Percentiles rank a stretch among this genome's conserved stretches.
Conservation (phyloP, 371 early-diverging fungal species). For the Catenaria anguillulae region DNA sequence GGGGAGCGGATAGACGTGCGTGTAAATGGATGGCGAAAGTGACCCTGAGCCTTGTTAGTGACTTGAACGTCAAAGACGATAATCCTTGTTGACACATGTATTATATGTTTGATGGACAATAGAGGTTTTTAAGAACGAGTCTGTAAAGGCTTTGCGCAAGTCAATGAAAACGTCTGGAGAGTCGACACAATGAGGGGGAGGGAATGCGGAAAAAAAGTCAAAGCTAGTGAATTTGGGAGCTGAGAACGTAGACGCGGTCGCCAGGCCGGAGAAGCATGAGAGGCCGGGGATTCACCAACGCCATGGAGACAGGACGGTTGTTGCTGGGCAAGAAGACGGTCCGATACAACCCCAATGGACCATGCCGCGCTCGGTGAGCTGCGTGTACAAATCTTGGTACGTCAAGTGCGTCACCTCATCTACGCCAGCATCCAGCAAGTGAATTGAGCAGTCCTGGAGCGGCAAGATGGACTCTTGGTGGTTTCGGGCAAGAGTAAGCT, state of each 20-base stretch:
- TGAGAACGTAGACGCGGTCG: conserved; percentile 37
- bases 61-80: too few relatives aligned
- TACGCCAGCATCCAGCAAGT: too few relatives aligned
- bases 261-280: conserved; percentile 21
- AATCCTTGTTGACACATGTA: too few relatives aligned
- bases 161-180: too few relatives aligned
- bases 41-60: too few relatives aligned
- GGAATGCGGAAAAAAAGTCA: conserved; percentile 10
- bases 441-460: conserved; percentile 14
- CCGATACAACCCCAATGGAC: conserved; percentile 42
- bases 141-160: too few relatives aligned
- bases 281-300: conserved; percentile 26
- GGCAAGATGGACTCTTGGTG: conserved; percentile 1
- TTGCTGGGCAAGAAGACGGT: conserved; percentile 9
- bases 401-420: conserved; percentile 18
- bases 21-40: too few relatives aligned
- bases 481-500: conserved; percentile 7
- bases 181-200: too few relatives aligned
- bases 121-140: too few relatives aligned
- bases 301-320: not conserved
- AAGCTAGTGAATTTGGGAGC: conserved; percentile 11
- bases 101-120: too few relatives aligned
- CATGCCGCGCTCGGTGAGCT: conserved; percentile 22
- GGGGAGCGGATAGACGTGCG: too few relatives aligned
- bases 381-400: conserved; percentile 24